Evolutionary conservation across 495 filamentous ascomycete species (phyloP).

Genomic region (Neurospora hispaniola): DNA sequence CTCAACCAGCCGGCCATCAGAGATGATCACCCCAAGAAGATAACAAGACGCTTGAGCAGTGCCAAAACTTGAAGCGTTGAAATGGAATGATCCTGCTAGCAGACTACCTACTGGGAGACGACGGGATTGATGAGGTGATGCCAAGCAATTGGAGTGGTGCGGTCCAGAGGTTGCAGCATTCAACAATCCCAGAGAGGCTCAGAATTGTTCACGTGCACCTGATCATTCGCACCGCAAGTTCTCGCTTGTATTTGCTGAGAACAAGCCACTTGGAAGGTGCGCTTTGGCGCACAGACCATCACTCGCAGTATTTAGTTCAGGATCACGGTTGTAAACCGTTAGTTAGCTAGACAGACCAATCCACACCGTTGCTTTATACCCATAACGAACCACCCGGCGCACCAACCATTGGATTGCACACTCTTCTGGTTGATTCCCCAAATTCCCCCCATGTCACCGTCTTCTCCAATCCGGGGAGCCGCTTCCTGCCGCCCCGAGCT

Average conservation of each 20-base stretch:
- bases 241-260: neutral
- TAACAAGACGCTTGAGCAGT: neutral
- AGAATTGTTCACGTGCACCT: conserved; percentile 20
- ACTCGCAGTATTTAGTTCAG: too few relatives aligned
- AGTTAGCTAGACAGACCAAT: too few relatives aligned
- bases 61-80: neutral
- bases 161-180: too few relatives aligned
- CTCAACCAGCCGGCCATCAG: neutral
- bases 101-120: neutral
- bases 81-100: neutral
- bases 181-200: neutral
- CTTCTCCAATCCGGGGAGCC: conserved; percentile 9
- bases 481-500: conserved; percentile 16
- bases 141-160: neutral
- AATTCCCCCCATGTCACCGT: neutral
- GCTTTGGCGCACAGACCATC: too few relatives aligned
- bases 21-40: neutral
- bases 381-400: too few relatives aligned
- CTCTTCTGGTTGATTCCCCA: neutral
- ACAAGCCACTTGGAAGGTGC: too few relatives aligned
- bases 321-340: too few relatives aligned
- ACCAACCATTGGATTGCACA: too few relatives aligned
- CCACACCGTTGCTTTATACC: too few relatives aligned
- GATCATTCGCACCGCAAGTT: conserved; percentile 12
- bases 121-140: neutral